Evolutionary conservation across 352 stramenopile genomes (phyloP), one percentile per base, ranked within the genome.

Genomic region (Phytophthora sansomeana): DNA sequence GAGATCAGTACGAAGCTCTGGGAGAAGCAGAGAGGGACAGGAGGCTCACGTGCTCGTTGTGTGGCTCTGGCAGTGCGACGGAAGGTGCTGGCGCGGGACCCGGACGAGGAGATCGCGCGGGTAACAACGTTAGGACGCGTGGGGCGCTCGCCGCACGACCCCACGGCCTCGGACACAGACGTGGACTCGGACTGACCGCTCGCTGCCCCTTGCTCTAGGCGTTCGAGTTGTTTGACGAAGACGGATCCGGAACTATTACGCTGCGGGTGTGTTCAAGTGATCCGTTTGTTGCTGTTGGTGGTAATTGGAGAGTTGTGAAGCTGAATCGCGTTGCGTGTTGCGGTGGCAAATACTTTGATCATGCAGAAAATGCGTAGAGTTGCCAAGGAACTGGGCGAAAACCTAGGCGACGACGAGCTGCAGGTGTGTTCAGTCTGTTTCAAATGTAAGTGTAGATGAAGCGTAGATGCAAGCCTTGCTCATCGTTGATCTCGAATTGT

Each of bases 201-300:
- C 32, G 41, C 61, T 51, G 16, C 35, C 50, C 36, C 32, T 57
- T 66, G n/a, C 44, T 59, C 26, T 58, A 91, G 80, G 93, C 93
- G n/a, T 98, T 98, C 58, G 72, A 91, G 53, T 77, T 98, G n/a
- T 98, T 98, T 78, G 94, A 98, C 55, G 89, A 96, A 68, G 94
- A 98, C 51, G 81, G 87, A 52, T 87, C 77, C 11, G 94, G 94
- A 10, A 90, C 95, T 26, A 97, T 97, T 64, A 93, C 81, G 3
- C 48, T 95, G 53, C 83, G 89, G 50, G 85, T 93, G 65, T 51
- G 69, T 69, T n/a, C 19, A 19, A 14, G 46, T 26, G 32, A 32
- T 30, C 51, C 10, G 28, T 17, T 42, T 14, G 16, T 26, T 65
- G 54, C 17, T 72, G 41, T 39, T 65, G 41, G 28, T 68, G 44